Evolutionary conservation across 2,329 filamentous ascomycete genomes (phyloP).

Genomic region (Keithomyces neogunnii): DNA sequence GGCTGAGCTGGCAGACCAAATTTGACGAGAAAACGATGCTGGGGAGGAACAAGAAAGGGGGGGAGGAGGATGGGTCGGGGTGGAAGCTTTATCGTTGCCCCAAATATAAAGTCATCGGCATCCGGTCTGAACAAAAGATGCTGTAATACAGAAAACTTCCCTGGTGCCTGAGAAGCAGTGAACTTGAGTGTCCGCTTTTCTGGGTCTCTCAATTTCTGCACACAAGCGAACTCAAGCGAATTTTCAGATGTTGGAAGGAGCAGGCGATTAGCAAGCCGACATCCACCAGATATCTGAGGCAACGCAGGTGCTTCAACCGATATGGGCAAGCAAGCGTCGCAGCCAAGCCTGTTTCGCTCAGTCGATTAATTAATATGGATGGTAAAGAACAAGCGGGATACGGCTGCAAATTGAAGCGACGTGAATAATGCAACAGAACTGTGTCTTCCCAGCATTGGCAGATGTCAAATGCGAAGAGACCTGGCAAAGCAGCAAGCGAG

Average conservation of each 20-base stretch:
- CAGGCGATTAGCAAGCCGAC: conserved; percentile 1
- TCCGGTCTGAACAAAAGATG: background rate
- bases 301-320: conserved; percentile 1
- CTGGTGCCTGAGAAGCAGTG: too few species aligned
- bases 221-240: conserved; percentile 1
- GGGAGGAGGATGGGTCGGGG: background rate
- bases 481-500: too few species aligned
- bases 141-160: too few species aligned
- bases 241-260: conserved; percentile 7
- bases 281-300: background rate
- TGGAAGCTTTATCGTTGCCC: background rate
- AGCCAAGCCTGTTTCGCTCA: background rate
- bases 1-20: background rate
- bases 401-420: background rate
- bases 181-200: background rate
- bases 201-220: background rate
- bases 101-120: background rate
- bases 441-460: background rate
- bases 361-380: background rate
- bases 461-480: background rate
- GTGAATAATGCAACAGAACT: conserved; percentile 1
- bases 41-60: background rate
- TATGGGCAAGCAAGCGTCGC: background rate
- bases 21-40: background rate
- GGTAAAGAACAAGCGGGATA: background rate